These are phyloP conservation scores for maize (Zea mays) DNA, from an alignment of 176 grass and related monocot genomes.

Conservation along the genomic window DNA sequence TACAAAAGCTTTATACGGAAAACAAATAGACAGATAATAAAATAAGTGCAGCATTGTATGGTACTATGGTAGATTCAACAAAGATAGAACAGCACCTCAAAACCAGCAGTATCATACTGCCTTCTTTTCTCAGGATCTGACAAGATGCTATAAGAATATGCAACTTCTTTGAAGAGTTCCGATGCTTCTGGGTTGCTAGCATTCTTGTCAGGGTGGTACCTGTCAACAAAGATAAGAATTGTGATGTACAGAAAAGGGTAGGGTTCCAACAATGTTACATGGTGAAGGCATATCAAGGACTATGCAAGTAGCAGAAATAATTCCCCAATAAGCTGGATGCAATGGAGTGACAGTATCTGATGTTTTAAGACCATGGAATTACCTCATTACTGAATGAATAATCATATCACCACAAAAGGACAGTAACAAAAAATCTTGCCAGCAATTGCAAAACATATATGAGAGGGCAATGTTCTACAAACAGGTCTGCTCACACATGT, in stretches of 20 bases:
- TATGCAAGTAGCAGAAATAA: conserved; percentile 1
- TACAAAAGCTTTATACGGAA: conserved; percentile 13
- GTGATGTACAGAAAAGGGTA: not conserved
- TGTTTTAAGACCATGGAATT: not conserved
- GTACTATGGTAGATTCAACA: conserved; percentile 5
- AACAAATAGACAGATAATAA: conserved; percentile 23
- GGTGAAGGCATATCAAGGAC: conserved; percentile 2
- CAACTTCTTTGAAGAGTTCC: conserved; percentile 99
- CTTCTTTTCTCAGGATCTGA: conserved; percentile 98
- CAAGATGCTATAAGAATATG: conserved; percentile 98
- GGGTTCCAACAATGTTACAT: conserved; percentile 4
- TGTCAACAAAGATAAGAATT: conserved; percentile 41
- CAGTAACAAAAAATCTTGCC: conserved; percentile 11
- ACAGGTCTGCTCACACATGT: not conserved
- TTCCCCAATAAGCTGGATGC: not conserved
- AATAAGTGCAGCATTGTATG: not conserved
- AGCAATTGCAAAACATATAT: not conserved
- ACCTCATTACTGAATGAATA: not conserved
- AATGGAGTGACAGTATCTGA: not conserved
- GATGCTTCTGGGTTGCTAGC: conserved; percentile 94
- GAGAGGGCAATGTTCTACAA: not conserved
- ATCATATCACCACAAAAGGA: conserved; percentile 8
- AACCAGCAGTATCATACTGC: conserved; percentile 96
- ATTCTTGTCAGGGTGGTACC: conserved; percentile 98
- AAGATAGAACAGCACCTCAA: conserved; percentile 62